Conservation (phyloP, 352 stramenopile species). For the Phytophthora ohioensis region DNA sequence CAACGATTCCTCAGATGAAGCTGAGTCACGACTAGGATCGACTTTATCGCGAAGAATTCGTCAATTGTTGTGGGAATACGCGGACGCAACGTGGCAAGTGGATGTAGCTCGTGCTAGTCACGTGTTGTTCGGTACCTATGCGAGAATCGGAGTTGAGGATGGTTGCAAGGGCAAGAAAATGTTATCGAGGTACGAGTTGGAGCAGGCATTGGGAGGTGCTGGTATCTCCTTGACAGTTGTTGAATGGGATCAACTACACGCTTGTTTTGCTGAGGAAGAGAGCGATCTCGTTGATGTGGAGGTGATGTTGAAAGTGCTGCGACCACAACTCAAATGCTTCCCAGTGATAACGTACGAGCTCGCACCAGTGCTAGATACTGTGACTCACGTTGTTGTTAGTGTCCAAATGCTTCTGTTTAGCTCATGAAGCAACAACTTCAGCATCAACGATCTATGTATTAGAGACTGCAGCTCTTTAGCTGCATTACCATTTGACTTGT, state of each 20-base stretch:
- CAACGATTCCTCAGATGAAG: slow-evolving; percentile 12
- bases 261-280: slow-evolving; percentile 47
- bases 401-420: slow-evolving; percentile 54
- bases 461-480: slow-evolving; percentile 12
- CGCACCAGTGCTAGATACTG: slow-evolving; percentile 54
- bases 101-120: slow-evolving; percentile 31
- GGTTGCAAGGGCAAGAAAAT: slow-evolving; percentile 33
- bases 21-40: background rate
- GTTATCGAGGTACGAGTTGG: slow-evolving; percentile 49
- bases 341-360: slow-evolving; percentile 60
- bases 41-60: slow-evolving; percentile 43
- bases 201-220: slow-evolving; percentile 44
- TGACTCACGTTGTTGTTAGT: slow-evolving; percentile 64
- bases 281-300: slow-evolving; percentile 56
- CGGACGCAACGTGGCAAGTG: slow-evolving; percentile 57
- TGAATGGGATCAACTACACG: slow-evolving; percentile 62
- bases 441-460: slow-evolving; percentile 36
- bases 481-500: slow-evolving; percentile 10
- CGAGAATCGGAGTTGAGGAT: slow-evolving; percentile 1
- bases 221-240: slow-evolving; percentile 39
- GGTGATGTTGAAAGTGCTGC: slow-evolving; percentile 42
- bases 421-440: slow-evolving; percentile 7
- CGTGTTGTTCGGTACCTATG: slow-evolving; percentile 21
- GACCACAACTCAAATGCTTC: slow-evolving; percentile 47
- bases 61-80: slow-evolving; percentile 62